These are phyloP conservation scores for Glycyrrhiza uralensis DNA, from an alignment of 306 rosid genomes.

Conservation along the genomic window DNA sequence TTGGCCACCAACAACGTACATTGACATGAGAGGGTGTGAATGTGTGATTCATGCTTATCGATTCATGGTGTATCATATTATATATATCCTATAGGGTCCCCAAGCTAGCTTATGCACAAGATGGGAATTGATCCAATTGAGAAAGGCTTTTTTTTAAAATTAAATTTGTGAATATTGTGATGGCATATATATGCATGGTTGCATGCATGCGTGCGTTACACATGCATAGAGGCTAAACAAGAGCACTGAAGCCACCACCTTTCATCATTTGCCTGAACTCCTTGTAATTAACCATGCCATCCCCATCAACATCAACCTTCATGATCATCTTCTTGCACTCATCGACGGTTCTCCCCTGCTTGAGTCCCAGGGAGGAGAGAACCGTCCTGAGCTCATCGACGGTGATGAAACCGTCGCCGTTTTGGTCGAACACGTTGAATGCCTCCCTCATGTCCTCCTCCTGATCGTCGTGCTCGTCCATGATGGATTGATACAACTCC, in stretches of 20 bases:
- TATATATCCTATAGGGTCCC: too few species aligned
- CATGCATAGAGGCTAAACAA: background rate
- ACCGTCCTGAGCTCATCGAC: constrained; percentile 76
- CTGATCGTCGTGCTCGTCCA: constrained; percentile 58
- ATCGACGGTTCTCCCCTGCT: constrained; percentile 72
- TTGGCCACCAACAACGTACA: too few species aligned
- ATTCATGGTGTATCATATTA: too few species aligned
- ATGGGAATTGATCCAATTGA: background rate
- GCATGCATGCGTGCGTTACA: background rate
- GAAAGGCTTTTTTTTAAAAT: too few species aligned
- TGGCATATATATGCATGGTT: too few species aligned
- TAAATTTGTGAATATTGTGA: too few species aligned
- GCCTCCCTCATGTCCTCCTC: constrained; percentile 88
- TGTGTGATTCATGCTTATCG: too few species aligned
- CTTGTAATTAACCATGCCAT: constrained; percentile 71
- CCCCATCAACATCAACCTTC: constrained; percentile 89
- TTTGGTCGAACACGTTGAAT: constrained; percentile 76
- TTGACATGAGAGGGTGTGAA: too few species aligned
- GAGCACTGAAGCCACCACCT: constrained; percentile 66
- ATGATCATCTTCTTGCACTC: constrained; percentile 85
- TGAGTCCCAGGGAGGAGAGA: constrained; percentile 66
- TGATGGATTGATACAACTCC: constrained; percentile 60
- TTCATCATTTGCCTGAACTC: constrained; percentile 95
- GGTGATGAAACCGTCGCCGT: constrained; percentile 79
- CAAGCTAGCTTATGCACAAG: background rate